These are phyloP conservation scores for Rhododendron williamsianum DNA, from an alignment of 148 eudicot species.

Conservation along the genomic window DNA sequence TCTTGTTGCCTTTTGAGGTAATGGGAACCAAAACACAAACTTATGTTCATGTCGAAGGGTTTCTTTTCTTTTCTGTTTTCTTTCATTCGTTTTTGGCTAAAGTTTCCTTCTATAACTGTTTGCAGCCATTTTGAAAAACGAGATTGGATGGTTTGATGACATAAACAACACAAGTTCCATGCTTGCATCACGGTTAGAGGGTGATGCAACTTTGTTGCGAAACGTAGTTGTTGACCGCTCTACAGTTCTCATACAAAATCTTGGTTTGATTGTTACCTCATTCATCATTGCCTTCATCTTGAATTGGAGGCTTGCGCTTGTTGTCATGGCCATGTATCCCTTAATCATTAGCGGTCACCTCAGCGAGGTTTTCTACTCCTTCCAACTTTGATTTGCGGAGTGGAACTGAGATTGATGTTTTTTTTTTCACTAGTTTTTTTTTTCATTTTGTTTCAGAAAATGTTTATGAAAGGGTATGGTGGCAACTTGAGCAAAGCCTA, in stretches of 20 bases:
- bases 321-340: conserved; percentile 84
- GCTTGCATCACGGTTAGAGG: conserved; percentile 88
- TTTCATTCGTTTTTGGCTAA: not conserved
- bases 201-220: conserved; percentile 77
- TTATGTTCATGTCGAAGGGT: not conserved
- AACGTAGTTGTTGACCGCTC: conserved; percentile 74
- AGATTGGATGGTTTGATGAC: conserved; percentile 96
- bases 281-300: conserved; percentile 75
- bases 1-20: not conserved
- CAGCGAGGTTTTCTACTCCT: conserved; percentile 61
- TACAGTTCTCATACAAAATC: conserved; percentile 73
- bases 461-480: conserved; percentile 98
- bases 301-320: conserved; percentile 90
- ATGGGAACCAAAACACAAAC: not conserved
- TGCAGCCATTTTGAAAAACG: conserved; percentile 94
- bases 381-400: not conserved
- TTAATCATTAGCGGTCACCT: conserved; percentile 86
- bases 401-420: not conserved
- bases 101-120: conserved; percentile 5
- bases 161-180: conserved; percentile 70
- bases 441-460: conserved; percentile 53
- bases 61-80: not conserved
- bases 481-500: conserved; percentile 94
- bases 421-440: not conserved
- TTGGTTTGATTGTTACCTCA: conserved; percentile 74